These are phyloP conservation scores for Golubevia sp. DNA, from an alignment of 1,284 basidiomycete genomes.

Conservation along the genomic window DNA sequence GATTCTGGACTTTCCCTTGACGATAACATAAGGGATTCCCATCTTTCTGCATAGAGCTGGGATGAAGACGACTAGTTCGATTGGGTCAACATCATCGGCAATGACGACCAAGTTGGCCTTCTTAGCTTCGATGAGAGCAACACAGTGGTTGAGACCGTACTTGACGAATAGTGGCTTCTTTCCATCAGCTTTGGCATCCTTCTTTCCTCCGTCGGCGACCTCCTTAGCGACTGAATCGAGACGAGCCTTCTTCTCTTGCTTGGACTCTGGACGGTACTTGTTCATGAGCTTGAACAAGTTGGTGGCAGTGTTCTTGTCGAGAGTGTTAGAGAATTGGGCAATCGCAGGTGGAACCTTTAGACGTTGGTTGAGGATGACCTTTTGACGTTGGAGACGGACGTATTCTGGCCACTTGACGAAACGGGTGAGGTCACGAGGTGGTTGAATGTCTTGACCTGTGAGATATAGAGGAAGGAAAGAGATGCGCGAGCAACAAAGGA, in stretches of 20 bases:
- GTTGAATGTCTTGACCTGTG: slow-evolving; percentile 90
- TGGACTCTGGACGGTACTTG: slow-evolving; percentile 91
- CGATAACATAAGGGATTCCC: slow-evolving; percentile 97
- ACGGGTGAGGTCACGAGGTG: slow-evolving; percentile 86
- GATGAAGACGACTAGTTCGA: slow-evolving; percentile 91
- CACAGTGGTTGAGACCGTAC: slow-evolving; percentile 95
- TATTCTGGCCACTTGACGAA: slow-evolving; percentile 99
- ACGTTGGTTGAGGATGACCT: slow-evolving; percentile 97
- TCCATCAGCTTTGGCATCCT: slow-evolving; percentile 58
- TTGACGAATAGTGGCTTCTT: slow-evolving; percentile 94
- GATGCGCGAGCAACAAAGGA: too few relatives aligned
- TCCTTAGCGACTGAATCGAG: slow-evolving; percentile 77
- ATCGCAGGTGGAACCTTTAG: slow-evolving; percentile 98
- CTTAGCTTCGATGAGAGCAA: slow-evolving; percentile 88
- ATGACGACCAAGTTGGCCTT: slow-evolving; percentile 97
- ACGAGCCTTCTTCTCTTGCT: slow-evolving; percentile 97
- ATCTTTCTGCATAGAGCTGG: slow-evolving; percentile 98
- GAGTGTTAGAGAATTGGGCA: slow-evolving; percentile 94
- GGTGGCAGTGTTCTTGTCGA: slow-evolving; percentile 99
- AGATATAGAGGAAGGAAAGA: background rate
- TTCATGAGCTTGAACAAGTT: slow-evolving; percentile 97
- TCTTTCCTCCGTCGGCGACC: slow-evolving; percentile 68
- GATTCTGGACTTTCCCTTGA: slow-evolving; percentile 94
- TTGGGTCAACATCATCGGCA: slow-evolving; percentile 97
- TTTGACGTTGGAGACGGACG: slow-evolving; percentile 95